Percentiles rank a stretch among this genome's conserved stretches.
These are phyloP conservation scores for Pyrenochaeta sp. DNA, from an alignment of 2,329 filamentous ascomycete genomes.

Conservation along the genomic window DNA sequence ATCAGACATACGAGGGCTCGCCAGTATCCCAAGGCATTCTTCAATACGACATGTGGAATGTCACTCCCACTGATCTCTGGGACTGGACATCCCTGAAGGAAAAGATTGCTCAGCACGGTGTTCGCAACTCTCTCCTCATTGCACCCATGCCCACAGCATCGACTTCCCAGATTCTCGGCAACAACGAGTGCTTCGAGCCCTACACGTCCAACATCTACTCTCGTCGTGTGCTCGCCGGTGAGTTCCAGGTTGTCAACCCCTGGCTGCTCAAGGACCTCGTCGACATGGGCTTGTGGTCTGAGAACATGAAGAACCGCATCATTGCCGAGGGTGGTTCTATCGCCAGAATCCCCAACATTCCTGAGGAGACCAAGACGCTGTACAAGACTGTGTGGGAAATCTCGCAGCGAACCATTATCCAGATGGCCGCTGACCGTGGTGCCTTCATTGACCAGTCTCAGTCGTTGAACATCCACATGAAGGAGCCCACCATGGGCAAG, in stretches of 20 bases:
- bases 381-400: constrained; percentile 99
- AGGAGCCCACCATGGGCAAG: constrained; percentile 99
- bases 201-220: constrained; percentile 99
- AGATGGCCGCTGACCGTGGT: constrained; percentile 98
- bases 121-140: constrained; percentile 93
- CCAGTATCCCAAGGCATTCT: constrained; percentile 95
- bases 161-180: constrained; percentile 96
- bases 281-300: constrained; percentile 97
- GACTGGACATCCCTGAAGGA: constrained; percentile 91
- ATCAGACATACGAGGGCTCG: constrained; percentile 90
- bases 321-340: constrained; percentile 96
- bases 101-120: constrained; percentile 89
- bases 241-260: constrained; percentile 99
- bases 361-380: constrained; percentile 90
- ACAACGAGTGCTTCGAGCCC: constrained; percentile 99
- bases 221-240: constrained; percentile 93
- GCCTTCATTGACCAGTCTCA: constrained; percentile 99
- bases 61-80: constrained; percentile 93
- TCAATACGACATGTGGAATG: constrained; percentile 98
- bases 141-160: constrained; percentile 98
- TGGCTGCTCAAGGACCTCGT: constrained; percentile 98
- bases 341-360: constrained; percentile 96
- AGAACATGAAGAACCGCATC: constrained; percentile 99
- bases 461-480: constrained; percentile 99
- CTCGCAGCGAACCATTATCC: constrained; percentile 90